Evolutionary conservation across 202 grass and related monocot genomes (phyloP), one percentile per base, ranked within the genome.

Genomic region (Panicum hallii): DNA sequence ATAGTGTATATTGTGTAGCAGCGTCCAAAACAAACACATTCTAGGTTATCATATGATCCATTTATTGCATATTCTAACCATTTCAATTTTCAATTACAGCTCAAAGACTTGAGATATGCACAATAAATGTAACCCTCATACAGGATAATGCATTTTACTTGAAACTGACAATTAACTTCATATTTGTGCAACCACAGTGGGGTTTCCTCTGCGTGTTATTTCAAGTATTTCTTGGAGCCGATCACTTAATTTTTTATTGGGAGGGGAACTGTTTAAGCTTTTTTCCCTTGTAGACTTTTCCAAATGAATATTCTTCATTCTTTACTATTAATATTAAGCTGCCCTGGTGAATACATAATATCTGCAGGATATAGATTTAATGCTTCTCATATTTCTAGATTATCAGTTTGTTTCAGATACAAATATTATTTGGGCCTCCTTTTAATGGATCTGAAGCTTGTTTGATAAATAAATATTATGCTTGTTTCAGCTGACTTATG

Each of bases 401-500:
- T 48, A 46, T 48, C 34, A 70, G n/a, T 85, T 89, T 73, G 36
- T 79, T 62, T 79, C 55, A 78, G 36, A 67, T 67, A 49, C 65
- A 86, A 86, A 85, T 62, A 69, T 16, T 78, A 8, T 74, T 82
- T 47, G 73, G 7, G 20, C 7, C 5, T 77, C 12, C 71, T 72
- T 75, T 75, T 17, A 60, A 61, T 63, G 34, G 42, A 82, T 49
- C 75, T 84, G 83, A 75, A 75, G 20, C 12, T 81, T 16, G 14
- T 67, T 20, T 57, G 45, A 72, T 70, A 66, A 72, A 34, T 78
- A 52, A 88, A 15, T 28, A 71, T 81, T 65, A 68, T 83, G 70
- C 84, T 84, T 83, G 20, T 86, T 79, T 60, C 88, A 98, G 96
- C 91, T 98, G 50, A 82, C 60, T 47, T 98, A 98, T 89, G 90